phyloP scores from a whole-genome alignment of 352 stramenopile species.

The Thalassiosira exigua region DNA sequence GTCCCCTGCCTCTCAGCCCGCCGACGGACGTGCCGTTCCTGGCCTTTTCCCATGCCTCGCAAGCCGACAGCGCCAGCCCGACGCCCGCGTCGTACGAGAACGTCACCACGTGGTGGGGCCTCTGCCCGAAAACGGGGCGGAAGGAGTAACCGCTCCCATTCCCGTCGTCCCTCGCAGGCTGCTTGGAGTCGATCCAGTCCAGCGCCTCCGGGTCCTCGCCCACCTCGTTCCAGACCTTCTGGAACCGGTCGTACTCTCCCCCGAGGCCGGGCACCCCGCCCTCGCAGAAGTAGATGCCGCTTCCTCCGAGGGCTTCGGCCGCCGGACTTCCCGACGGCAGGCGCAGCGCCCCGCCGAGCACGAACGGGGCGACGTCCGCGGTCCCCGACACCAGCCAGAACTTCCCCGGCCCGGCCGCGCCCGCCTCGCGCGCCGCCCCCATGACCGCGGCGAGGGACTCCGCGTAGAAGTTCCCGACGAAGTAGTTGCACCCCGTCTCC shows the following conservation, averaged over 20 bases:
- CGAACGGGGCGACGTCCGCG: slow-evolving; percentile 8
- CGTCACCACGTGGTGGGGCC: slow-evolving; percentile 19
- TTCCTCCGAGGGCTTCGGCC: slow-evolving; percentile 12
- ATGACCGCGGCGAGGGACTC: slow-evolving; percentile 12
- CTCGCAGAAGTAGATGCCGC: slow-evolving; percentile 21
- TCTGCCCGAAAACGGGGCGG: slow-evolving; percentile 3
- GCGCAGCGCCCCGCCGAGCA: not conserved
- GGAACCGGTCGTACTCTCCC: slow-evolving; percentile 13
- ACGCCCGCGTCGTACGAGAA: slow-evolving; percentile 27
- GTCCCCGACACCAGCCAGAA: slow-evolving; percentile 19
- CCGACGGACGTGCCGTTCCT: not conserved
- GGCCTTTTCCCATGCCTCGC: slow-evolving; percentile 11
- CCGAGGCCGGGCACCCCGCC: slow-evolving; percentile 15
- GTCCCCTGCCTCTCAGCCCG: too few species aligned
- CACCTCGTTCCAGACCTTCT: slow-evolving; percentile 1
- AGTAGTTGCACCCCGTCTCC: slow-evolving; percentile 19
- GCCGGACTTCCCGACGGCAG: not conserved
- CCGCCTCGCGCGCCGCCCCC: not conserved
- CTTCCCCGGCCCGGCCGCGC: slow-evolving; percentile 2
- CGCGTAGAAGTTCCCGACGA: slow-evolving; percentile 16
- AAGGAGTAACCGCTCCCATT: not conserved
- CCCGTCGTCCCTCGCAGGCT: slow-evolving; percentile 7
- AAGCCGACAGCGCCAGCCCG: slow-evolving; percentile 10
- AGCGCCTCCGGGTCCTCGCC: not conserved
- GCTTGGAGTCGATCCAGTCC: slow-evolving; percentile 22